Base-by-base conservation (phyloP, 2,329 filamentous ascomycete species). In the Aspergillus sp. region DNA sequence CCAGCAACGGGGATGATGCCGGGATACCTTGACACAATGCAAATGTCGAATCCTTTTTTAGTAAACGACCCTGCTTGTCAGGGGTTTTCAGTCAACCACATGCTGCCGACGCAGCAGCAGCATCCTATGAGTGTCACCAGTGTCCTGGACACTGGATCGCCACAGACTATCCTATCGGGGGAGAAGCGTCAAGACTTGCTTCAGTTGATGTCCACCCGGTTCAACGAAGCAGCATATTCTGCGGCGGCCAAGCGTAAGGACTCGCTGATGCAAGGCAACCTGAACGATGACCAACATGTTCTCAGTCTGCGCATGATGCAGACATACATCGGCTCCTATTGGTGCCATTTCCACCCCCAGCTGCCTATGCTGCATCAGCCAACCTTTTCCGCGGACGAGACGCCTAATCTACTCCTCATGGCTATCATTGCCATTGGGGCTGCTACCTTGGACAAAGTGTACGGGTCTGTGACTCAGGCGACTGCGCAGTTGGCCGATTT, bases 301-400 rank as follows among this genome's bases (percentile, higher is more conserved):
- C 73, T 97, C 52, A 95, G 91, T 66, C 77, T 90, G 59, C 83
- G 86, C 60, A 96, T 95, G 88, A 94, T 97, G 86, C 89, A 96
- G 69, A 85, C 84, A 3, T 97, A 96, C 62, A 90, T 95, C 55
- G 81, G 84, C 9, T 95, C 90, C 2, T 98, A 94, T 67, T 98
- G 93, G 93, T 78, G 86, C 46, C 86, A 96, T 66, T 95, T 96
- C 61, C 94, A 93, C 66, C 86, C 90, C 46, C 93, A 97, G 65
- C 78, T 97, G 53, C 93, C 93, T 1, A 95, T 98, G 50, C 75
- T 97, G 43, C 93, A 98, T 68, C 89, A 90, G 62, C 90, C 93
- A 3, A 96, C 91, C 0, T 98, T 97, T 67, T 86, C 84, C 4
- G 85, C 91, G 0, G 88, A 95, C 61, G 86, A 83, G 52, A 93